Conservation (phyloP, 768 basidiomycete species). For the Termitomyces sp. region DNA sequence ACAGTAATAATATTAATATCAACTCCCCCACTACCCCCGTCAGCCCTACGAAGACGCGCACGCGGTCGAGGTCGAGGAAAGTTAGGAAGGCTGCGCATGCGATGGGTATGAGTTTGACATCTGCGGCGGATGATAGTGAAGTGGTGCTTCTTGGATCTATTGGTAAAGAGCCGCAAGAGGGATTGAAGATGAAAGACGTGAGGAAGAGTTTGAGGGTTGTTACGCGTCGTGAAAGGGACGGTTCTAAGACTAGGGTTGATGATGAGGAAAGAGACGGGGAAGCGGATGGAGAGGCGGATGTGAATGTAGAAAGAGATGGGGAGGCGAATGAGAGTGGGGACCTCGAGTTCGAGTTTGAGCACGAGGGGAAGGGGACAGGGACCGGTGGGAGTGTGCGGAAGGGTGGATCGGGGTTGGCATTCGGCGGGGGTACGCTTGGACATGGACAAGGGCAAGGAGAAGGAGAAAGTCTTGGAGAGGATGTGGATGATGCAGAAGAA, state of each 20-base stretch:
- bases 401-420: neutral
- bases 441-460: neutral
- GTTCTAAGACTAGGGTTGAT: neutral
- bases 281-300: neutral
- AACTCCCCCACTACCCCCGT: neutral
- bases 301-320: neutral
- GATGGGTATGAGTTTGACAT: neutral
- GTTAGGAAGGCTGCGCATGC: neutral
- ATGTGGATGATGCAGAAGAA: neutral
- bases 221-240: too few relatives aligned
- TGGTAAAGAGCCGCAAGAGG: neutral
- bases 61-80: neutral
- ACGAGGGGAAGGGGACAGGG: neutral
- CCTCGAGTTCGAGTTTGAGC: neutral
- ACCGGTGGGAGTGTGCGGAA: neutral
- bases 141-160: neutral
- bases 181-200: neutral
- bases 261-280: neutral
- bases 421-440: neutral
- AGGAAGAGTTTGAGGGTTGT: neutral
- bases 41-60: neutral
- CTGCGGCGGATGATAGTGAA: neutral
- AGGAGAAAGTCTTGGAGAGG: neutral
- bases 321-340: neutral
- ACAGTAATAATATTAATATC: too few relatives aligned